These are phyloP conservation scores for Claviceps sorghi DNA, from an alignment of 2,329 filamentous ascomycete species.

Conservation along the genomic window DNA sequence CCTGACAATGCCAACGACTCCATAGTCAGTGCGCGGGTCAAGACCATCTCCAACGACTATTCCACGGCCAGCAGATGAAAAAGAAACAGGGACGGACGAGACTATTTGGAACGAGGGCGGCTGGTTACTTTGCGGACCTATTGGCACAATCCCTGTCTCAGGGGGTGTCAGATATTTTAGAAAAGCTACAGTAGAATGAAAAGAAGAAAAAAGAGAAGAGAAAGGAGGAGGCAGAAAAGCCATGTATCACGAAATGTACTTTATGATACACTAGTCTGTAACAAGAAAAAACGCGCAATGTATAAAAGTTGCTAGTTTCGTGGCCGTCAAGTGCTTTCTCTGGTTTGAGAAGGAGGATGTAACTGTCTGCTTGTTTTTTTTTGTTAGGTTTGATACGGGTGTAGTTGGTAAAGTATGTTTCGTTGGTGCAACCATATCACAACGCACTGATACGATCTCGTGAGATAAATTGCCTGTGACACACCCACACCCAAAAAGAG, in stretches of 20 bases:
- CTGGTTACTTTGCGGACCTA: background rate
- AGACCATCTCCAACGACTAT: conserved; percentile 6
- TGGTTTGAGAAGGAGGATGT: background rate
- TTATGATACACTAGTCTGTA: background rate
- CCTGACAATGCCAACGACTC: conserved; percentile 1
- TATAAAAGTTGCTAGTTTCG: background rate
- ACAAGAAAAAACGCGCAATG: background rate
- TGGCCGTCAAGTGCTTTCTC: background rate
- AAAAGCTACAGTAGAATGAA: background rate
- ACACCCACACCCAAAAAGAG: too few relatives aligned
- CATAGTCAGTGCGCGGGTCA: conserved; percentile 1
- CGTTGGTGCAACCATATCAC: background rate
- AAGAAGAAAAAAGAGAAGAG: background rate
- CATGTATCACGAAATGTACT: background rate
- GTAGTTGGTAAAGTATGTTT: background rate
- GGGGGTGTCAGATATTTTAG: background rate
- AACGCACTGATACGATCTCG: background rate
- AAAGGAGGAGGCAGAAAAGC: background rate
- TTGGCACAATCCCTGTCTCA: background rate
- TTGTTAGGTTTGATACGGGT: too few relatives aligned
- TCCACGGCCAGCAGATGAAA: background rate
- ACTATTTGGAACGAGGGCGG: background rate
- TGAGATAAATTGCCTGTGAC: background rate
- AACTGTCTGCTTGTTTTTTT: background rate
- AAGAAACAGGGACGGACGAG: background rate